These are phyloP conservation scores for Gossypium bickii DNA, from an alignment of 345 rosid genomes.

Conservation along the genomic window DNA sequence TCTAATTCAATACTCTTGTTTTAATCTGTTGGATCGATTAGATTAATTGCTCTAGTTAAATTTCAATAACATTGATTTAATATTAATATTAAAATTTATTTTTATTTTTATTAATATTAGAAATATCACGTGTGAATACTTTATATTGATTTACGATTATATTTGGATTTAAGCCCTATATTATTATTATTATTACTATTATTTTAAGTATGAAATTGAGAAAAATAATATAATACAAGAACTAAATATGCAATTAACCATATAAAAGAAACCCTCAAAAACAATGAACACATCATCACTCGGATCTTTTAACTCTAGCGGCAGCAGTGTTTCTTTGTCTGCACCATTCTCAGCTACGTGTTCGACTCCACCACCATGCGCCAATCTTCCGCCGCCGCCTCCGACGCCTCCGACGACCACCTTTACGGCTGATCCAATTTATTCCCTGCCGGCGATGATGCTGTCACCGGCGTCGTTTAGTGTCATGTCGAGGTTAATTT, in stretches of 20 bases:
- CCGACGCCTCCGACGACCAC: neutral
- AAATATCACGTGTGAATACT: too few species aligned
- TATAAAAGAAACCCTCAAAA: neutral
- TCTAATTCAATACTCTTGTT: too few species aligned
- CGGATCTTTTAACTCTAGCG: neutral
- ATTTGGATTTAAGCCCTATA: too few species aligned
- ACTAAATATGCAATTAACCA: neutral
- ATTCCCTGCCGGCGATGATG: neutral
- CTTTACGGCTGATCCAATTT: neutral
- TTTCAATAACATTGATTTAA: too few species aligned
- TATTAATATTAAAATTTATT: too few species aligned
- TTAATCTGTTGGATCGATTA: too few species aligned
- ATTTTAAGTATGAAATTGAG: neutral
- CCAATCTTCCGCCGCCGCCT: neutral
- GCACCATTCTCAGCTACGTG: neutral
- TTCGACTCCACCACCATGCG: neutral
- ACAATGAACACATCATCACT: neutral
- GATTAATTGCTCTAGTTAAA: too few species aligned
- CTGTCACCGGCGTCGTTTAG: neutral
- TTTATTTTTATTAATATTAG: too few species aligned
- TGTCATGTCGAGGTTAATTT: slow-evolving; percentile 10
- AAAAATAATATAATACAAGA: neutral
- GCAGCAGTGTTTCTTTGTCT: neutral
- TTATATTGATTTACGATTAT: too few species aligned
- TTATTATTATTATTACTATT: neutral